phyloP scores from a whole-genome alignment of 2,329 filamentous ascomycete species.

The Akanthomyces dipterigenus region DNA sequence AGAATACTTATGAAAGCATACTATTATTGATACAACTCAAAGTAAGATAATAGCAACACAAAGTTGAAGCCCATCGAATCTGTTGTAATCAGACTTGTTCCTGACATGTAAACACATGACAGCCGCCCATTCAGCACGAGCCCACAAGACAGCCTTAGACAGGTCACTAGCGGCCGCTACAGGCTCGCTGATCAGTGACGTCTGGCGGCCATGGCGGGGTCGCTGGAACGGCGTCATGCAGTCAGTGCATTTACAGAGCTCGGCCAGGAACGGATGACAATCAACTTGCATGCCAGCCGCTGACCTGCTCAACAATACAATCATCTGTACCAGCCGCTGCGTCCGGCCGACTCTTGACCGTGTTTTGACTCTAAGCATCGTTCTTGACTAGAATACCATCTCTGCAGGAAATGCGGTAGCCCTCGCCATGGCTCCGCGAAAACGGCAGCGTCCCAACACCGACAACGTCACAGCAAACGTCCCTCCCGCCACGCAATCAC shows the following conservation, averaged over 20 bases:
- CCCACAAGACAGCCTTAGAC: not conserved
- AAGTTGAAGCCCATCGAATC: no score
- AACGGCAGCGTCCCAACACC: slow-evolving; percentile 26
- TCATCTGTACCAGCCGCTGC: not conserved
- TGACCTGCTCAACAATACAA: slow-evolving; percentile 2
- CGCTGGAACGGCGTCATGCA: not conserved
- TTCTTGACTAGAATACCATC: not conserved
- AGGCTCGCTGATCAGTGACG: not conserved
- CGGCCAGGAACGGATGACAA: not conserved
- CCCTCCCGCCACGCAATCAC: slow-evolving; percentile 13
- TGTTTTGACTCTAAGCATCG: not conserved
- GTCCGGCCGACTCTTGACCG: not conserved
- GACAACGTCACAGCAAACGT: slow-evolving; percentile 16
- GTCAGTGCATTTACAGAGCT: not conserved
- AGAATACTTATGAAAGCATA: no score
- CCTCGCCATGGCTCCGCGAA: slow-evolving; percentile 26
- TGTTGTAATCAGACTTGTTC: not conserved
- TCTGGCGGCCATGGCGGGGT: not conserved
- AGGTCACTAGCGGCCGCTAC: not conserved
- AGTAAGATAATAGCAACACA: no score
- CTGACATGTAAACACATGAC: not conserved
- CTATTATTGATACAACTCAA: no score
- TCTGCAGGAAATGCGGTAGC: not conserved
- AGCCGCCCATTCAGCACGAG: not conserved
- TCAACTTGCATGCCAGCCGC: slow-evolving; percentile 7